A percentile compares a stretch with the other conserved stretches of the same genome.
These are phyloP conservation scores for Silene vulgaris DNA, from an alignment of 179 eudicot genomes.

Conservation along the genomic window DNA sequence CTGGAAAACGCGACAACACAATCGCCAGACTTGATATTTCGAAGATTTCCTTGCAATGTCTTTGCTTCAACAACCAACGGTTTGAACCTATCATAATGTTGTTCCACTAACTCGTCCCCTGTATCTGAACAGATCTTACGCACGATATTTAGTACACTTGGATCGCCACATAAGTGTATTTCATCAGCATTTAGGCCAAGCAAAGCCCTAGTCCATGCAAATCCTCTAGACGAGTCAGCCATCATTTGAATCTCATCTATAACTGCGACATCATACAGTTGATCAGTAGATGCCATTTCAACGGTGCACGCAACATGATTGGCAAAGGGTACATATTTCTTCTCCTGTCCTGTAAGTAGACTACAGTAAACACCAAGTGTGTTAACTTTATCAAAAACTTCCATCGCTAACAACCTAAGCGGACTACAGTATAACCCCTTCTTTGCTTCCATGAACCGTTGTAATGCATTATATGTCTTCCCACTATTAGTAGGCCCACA, in stretches of 20 bases:
- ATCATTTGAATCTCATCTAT: slow-evolving; percentile 92
- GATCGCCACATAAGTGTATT: slow-evolving; percentile 88
- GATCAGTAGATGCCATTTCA: slow-evolving; percentile 78
- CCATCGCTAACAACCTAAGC: slow-evolving; percentile 85
- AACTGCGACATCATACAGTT: slow-evolving; percentile 75
- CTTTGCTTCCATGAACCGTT: slow-evolving; percentile 72
- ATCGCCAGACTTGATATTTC: slow-evolving; percentile 71
- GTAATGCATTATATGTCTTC: slow-evolving; percentile 82
- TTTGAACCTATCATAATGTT: slow-evolving; percentile 69
- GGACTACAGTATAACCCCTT: slow-evolving; percentile 87
- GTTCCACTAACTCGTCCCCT: slow-evolving; percentile 74
- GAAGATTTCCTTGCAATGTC: slow-evolving; percentile 68
- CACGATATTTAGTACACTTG: slow-evolving; percentile 69
- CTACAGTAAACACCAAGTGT: slow-evolving; percentile 74
- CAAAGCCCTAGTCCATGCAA: slow-evolving; percentile 85
- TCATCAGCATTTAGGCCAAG: slow-evolving; percentile 84
- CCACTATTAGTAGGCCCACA: slow-evolving; percentile 97
- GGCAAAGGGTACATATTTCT: slow-evolving; percentile 65
- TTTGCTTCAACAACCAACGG: slow-evolving; percentile 85
- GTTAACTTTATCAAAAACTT: slow-evolving; percentile 81
- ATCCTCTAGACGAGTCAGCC: slow-evolving; percentile 67
- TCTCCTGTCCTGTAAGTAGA: slow-evolving; percentile 81
- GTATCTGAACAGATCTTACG: slow-evolving; percentile 64
- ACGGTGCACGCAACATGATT: slow-evolving; percentile 81
- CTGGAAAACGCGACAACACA: slow-evolving; percentile 92